Evolutionary conservation across 805 yeast genomes (phyloP), one percentile per base, ranked within the genome.

Genomic region (Barnettozyma pratensis): DNA sequence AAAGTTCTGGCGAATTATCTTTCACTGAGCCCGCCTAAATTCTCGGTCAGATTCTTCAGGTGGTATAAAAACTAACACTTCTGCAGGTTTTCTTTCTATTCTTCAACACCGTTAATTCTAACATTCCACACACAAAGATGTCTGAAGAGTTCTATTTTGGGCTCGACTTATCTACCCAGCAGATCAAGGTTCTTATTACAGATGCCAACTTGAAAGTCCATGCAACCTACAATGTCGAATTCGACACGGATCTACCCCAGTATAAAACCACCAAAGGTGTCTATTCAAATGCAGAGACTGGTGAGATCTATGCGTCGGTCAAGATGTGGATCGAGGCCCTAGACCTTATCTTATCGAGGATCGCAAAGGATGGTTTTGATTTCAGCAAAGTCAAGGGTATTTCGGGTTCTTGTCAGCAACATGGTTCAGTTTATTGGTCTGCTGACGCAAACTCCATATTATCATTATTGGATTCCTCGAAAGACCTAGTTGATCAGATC

Each of bases 391-490:
- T 90, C 12, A 71, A 58, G 38, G 89, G 86, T 2, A 75, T 90
- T 44, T 76, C 86, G 40, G 97, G 97, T 0, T 88, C 96, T 0
- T 85, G 95, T 48, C 96, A 90, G 67, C 97, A 90, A 60, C 97
- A 90, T 61, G 97, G 96, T 0, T 85, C 95, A 2, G 90, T 91
- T 2, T 90, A 72, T 60, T 87, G 95, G 92, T 74, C 87, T 1
- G 27, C 65, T 5, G 56, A 67, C 7, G 83, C 87, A 0, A 63
- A 66, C 1, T 51, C 54, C 0, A 52, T 72, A 4, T 69, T 89
- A 45, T 39, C 51, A 1, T 50, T 56, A 0, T 66, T 86, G 48
- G 52, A 60, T 11, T 54, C 70, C 0, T 29, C 60, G 0, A 50
- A 55, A 5, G 44, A 58, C 2, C 67, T 87, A 44, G 61, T 70